phyloP scores from a whole-genome alignment of 2,329 filamentous ascomycete species.

The Aspergillus clavatus region DNA sequence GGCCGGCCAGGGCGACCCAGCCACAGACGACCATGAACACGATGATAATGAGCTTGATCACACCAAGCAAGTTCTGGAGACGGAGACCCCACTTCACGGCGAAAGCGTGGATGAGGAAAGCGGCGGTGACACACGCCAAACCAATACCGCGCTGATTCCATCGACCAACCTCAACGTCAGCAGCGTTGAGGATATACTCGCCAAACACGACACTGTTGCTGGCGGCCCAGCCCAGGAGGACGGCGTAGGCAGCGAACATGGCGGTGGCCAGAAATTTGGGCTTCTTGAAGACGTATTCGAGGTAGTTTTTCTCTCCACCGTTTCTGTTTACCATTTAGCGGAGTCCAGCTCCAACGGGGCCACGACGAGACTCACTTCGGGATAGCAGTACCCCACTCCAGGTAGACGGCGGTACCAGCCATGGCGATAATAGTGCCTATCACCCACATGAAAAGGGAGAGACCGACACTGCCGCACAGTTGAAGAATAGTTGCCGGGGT shows the following conservation, averaged over 20 bases:
- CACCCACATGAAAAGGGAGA: slow-evolving; percentile 48
- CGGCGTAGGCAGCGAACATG: slow-evolving; percentile 50
- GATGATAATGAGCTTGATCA: slow-evolving; percentile 49
- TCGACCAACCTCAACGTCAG: slow-evolving; percentile 37
- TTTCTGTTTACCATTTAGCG: slow-evolving; percentile 31
- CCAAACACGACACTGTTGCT: slow-evolving; percentile 51
- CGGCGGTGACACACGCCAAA: slow-evolving; percentile 43
- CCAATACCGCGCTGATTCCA: slow-evolving; percentile 51
- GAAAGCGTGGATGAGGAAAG: slow-evolving; percentile 46
- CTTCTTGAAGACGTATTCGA: slow-evolving; percentile 50
- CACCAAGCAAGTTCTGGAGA: slow-evolving; percentile 47
- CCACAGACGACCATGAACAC: slow-evolving; percentile 44
- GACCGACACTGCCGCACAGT: slow-evolving; percentile 43
- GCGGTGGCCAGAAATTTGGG: slow-evolving; percentile 52
- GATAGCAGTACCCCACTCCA: slow-evolving; percentile 49
- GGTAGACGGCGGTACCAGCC: slow-evolving; percentile 41
- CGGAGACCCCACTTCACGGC: slow-evolving; percentile 46
- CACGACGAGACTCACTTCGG: slow-evolving; percentile 32
- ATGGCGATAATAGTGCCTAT: slow-evolving; percentile 46
- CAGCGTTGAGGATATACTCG: slow-evolving; percentile 49
- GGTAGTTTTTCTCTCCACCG: slow-evolving; percentile 52
- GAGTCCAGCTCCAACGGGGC: background rate
- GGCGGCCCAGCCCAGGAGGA: slow-evolving; percentile 49
- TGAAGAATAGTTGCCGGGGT: slow-evolving; percentile 45
- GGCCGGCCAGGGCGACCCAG: slow-evolving; percentile 38